Evolutionary conservation across 2,329 filamentous ascomycete genomes (phyloP).

Genomic region (Lachnum nothofagi): DNA sequence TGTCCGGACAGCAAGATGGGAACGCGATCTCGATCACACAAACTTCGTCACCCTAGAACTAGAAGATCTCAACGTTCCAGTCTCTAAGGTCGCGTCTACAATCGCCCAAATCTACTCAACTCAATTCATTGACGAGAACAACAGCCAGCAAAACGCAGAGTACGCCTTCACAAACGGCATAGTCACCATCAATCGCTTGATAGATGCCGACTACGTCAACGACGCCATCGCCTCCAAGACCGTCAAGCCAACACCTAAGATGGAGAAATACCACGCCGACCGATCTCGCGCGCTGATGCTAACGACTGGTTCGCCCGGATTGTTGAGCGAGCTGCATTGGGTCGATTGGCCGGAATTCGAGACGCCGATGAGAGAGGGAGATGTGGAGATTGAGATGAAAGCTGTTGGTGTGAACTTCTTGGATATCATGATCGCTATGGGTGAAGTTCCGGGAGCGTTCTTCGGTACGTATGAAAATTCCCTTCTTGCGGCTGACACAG

Average conservation of each 20-base stretch:
- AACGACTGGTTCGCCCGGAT: constrained; percentile 22
- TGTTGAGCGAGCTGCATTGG: constrained; percentile 26
- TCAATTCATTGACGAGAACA: constrained; percentile 9
- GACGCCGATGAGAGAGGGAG: constrained; percentile 13
- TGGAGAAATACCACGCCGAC: not conserved
- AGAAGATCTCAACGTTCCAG: constrained; percentile 33
- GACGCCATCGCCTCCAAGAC: not conserved
- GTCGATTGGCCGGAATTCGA: constrained; percentile 24
- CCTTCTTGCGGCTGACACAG: not conserved
- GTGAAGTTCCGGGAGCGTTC: constrained; percentile 28
- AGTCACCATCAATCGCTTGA: not conserved
- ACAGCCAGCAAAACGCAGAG: not conserved
- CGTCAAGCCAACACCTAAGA: not conserved
- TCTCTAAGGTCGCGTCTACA: constrained; percentile 18
- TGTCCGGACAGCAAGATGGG: constrained; percentile 26
- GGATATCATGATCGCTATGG: constrained; percentile 36
- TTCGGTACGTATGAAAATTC: not conserved
- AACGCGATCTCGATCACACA: constrained; percentile 26
- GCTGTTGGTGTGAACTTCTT: constrained; percentile 35
- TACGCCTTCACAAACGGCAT: not conserved
- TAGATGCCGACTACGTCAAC: not conserved
- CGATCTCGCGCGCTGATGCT: constrained; percentile 12
- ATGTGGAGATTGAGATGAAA: constrained; percentile 29
- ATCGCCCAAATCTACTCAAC: constrained; percentile 17
- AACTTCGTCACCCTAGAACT: constrained; percentile 26